These are phyloP conservation scores for Lipomyces kockii DNA, from an alignment of 805 yeast genomes.

Conservation along the genomic window DNA sequence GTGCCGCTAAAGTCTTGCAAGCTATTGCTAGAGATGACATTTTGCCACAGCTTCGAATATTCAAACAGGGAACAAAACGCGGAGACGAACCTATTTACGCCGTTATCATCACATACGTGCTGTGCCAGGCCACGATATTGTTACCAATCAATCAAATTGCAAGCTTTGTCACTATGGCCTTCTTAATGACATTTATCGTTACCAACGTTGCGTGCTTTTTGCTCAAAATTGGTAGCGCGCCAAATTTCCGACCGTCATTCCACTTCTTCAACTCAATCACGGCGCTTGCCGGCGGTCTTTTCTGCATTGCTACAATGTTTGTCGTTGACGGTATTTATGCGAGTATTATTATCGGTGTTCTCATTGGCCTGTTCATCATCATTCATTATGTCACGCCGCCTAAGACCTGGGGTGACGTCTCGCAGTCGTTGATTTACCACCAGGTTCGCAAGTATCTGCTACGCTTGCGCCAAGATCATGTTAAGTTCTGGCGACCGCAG, in stretches of 20 bases:
- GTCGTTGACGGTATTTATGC: constrained; percentile 93
- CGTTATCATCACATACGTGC: constrained; percentile 73
- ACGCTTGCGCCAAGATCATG: constrained; percentile 85
- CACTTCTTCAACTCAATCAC: constrained; percentile 81
- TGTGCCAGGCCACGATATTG: constrained; percentile 83
- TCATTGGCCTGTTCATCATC: constrained; percentile 67
- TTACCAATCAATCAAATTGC: constrained; percentile 95
- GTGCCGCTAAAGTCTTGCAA: constrained; percentile 88
- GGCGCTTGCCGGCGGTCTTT: constrained; percentile 73
- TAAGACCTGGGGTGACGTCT: constrained; percentile 97
- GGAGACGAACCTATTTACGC: constrained; percentile 64
- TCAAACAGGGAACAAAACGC: constrained; percentile 56
- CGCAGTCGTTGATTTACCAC: constrained; percentile 92
- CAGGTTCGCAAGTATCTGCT: constrained; percentile 91
- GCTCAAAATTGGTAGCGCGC: constrained; percentile 87
- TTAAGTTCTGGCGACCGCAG: constrained; percentile 98
- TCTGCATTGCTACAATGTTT: constrained; percentile 84
- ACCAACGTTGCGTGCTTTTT: constrained; percentile 93
- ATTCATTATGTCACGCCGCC: constrained; percentile 95
- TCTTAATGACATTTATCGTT: constrained; percentile 91
- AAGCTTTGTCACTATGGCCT: constrained; percentile 94
- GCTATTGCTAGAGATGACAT: constrained; percentile 86
- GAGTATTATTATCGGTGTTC: constrained; percentile 66
- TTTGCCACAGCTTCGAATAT: constrained; percentile 73
- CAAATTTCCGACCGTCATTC: constrained; percentile 97